Evolutionary conservation across 108 stramenopile genomes (phyloP), one percentile per base, ranked within the genome.

Genomic region (Skeletonema potamos): DNA sequence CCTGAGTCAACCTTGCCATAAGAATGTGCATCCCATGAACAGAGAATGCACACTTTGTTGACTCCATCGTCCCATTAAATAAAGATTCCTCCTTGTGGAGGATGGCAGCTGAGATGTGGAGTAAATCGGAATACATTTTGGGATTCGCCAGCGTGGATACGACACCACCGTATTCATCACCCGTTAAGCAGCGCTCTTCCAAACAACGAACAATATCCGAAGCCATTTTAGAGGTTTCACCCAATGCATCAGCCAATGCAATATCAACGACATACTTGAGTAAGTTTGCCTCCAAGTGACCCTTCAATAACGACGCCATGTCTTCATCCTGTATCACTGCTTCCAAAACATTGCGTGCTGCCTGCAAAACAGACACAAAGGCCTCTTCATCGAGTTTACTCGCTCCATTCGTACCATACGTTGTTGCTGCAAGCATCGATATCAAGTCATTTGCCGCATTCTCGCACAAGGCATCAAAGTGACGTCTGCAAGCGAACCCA

Each of bases 11-110:
- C 27, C 84, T 44, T 22, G 83, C 81, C 85, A 91, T 79, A 2
- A 91, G 79, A 66, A 85, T 79, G 32, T 87, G 82, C 77, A 91
- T 85, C 36, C 85, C 89, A 43, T 81, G 64, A 15, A 85, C 67
- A 51, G 83, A 70, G 54, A 91, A 91, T 4, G 82, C 87, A 24
- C 80, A 83, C 11, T 64, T 71, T 29, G 70, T 54, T 44, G 54
- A 48, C 68, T 82, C 76, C 76, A 74, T 62, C 13, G 79, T 59
- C 32, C 62, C 77, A 29, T 72, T 24, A 15, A 28, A 26, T 1
- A 30, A 72, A 54, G 65, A 56, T 54, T 68, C 71, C 6, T 83
- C 73, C 28, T 84, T 59, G 9, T 72, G 69, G 10, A 88, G 48
- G n/a, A 90, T 78, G 18, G 59, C 51, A 24, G 59, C 51, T 20